Evolutionary conservation across 768 basidiomycete species (phyloP).

Genomic region (Melanogaster broomeanus): DNA sequence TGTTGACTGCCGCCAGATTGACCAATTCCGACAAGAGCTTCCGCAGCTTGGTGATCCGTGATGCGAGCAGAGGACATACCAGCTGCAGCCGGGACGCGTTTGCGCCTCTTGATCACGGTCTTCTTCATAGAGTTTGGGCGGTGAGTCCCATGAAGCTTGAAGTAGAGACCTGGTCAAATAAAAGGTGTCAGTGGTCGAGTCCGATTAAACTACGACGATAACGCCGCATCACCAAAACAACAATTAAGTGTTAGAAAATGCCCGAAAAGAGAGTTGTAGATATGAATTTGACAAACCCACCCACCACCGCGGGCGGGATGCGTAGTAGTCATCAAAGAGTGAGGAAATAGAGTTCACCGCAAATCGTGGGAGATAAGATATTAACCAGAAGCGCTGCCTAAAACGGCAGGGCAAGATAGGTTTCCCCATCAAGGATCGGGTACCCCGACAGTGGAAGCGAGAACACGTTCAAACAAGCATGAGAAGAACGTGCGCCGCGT

Average conservation of each 20-base stretch:
- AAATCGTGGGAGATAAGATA: slow-evolving; percentile 28
- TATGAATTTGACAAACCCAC: neutral
- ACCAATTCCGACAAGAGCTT: slow-evolving; percentile 84
- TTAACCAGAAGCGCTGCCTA: slow-evolving; percentile 8
- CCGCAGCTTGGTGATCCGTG: slow-evolving; percentile 87
- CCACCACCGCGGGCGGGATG: neutral
- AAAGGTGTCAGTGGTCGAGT: slow-evolving; percentile 14
- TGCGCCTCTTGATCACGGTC: slow-evolving; percentile 96
- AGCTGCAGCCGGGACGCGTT: slow-evolving; percentile 90
- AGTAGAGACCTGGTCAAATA: slow-evolving; percentile 78
- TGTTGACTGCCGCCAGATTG: slow-evolving; percentile 43
- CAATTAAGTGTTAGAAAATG: neutral
- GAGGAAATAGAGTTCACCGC: slow-evolving; percentile 18
- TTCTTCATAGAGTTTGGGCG: slow-evolving; percentile 99
- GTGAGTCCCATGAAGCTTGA: slow-evolving; percentile 96
- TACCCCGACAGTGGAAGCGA: slow-evolving; percentile 17
- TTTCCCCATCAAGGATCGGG: slow-evolving; percentile 11
- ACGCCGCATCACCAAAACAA: neutral
- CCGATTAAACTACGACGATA: slow-evolving; percentile 4
- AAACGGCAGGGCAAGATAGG: slow-evolving; percentile 25
- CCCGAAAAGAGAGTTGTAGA: slow-evolving; percentile 1
- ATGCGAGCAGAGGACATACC: slow-evolving; percentile 49
- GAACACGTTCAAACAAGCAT: slow-evolving; percentile 15
- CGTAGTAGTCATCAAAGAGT: slow-evolving; percentile 27
- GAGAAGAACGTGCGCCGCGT: slow-evolving; percentile 22